These are phyloP conservation scores for Picocystis salinarum DNA, from an alignment of 139 green algal species.

Conservation along the genomic window DNA sequence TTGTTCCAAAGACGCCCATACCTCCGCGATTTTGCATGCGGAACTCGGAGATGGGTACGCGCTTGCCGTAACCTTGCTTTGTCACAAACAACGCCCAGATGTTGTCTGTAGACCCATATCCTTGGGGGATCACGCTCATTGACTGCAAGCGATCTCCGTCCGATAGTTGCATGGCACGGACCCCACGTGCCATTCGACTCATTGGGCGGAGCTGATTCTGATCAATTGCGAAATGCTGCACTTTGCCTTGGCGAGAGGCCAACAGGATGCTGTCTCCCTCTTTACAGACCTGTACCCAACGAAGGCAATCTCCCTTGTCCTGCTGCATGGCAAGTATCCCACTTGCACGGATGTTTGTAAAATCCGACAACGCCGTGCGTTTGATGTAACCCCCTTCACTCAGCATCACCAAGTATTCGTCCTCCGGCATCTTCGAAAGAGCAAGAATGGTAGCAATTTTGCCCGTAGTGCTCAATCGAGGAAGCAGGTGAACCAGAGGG, in stretches of 20 bases:
- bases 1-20: conserved; percentile 1
- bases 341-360: conserved; percentile 25
- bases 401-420: conserved; percentile 41
- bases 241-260: conserved; percentile 19
- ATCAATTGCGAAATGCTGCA: conserved; percentile 12
- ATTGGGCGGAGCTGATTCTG: background rate
- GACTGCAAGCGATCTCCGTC: background rate
- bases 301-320: conserved; percentile 21
- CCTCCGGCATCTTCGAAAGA: conserved; percentile 9
- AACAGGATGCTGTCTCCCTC: conserved; percentile 26
- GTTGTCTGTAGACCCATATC: background rate
- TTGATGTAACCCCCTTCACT: conserved; percentile 68
- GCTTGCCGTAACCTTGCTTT: background rate
- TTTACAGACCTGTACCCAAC: conserved; percentile 22
- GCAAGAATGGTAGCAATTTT: no score
- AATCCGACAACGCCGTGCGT: conserved; percentile 42
- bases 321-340: background rate
- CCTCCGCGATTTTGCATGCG: background rate
- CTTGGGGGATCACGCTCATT: conserved; percentile 4
- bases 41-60: conserved; percentile 1
- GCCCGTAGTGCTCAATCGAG: no score
- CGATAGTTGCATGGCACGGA: conserved; percentile 1
- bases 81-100: background rate
- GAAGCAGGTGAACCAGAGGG: no score
- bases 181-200: background rate